Evolutionary conservation across 805 yeast genomes (phyloP).

Genomic region (Candida maris): DNA sequence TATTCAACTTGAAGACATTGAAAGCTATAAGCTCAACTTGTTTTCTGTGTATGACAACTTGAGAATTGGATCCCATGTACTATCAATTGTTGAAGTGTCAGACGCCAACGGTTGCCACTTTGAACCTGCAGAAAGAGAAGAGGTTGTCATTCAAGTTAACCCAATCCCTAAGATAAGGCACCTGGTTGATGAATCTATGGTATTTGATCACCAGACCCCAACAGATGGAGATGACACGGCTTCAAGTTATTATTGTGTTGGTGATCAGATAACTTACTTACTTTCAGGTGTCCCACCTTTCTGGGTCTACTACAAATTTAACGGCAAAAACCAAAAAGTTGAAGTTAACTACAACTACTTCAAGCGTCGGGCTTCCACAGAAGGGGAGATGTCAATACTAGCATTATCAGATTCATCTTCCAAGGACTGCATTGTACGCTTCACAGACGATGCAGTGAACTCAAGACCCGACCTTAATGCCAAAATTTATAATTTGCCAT

Average conservation of each 20-base stretch:
- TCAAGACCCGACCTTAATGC: slow-evolving; percentile 29
- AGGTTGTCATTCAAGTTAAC: slow-evolving; percentile 54
- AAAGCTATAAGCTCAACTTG: slow-evolving; percentile 34
- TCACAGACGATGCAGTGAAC: slow-evolving; percentile 26
- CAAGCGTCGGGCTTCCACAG: slow-evolving; percentile 70
- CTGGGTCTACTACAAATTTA: slow-evolving; percentile 68
- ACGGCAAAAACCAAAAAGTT: slow-evolving; percentile 56
- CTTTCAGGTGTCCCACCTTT: slow-evolving; percentile 81
- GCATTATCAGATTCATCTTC: slow-evolving; percentile 72
- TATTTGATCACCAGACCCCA: slow-evolving; percentile 17
- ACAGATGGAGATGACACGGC: slow-evolving; percentile 6
- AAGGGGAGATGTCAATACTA: slow-evolving; percentile 69
- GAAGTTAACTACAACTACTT: slow-evolving; percentile 37
- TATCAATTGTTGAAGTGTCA: slow-evolving; percentile 52
- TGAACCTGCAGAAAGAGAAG: slow-evolving; percentile 35
- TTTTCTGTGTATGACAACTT: slow-evolving; percentile 47
- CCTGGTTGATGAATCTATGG: slow-evolving; percentile 33
- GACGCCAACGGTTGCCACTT: slow-evolving; percentile 72
- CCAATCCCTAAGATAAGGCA: slow-evolving; percentile 68
- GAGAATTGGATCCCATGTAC: slow-evolving; percentile 65
- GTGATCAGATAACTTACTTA: slow-evolving; percentile 78
- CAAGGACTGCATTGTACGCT: slow-evolving; percentile 66
- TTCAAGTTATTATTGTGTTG: slow-evolving; percentile 71
- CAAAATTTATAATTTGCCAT: slow-evolving; percentile 48
- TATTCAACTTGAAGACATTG: slow-evolving; percentile 42